Percentiles rank a stretch among this genome's conserved stretches.
phyloP scores from a whole-genome alignment of 768 basidiomycete genomes.

The Suillus clintonianus region DNA sequence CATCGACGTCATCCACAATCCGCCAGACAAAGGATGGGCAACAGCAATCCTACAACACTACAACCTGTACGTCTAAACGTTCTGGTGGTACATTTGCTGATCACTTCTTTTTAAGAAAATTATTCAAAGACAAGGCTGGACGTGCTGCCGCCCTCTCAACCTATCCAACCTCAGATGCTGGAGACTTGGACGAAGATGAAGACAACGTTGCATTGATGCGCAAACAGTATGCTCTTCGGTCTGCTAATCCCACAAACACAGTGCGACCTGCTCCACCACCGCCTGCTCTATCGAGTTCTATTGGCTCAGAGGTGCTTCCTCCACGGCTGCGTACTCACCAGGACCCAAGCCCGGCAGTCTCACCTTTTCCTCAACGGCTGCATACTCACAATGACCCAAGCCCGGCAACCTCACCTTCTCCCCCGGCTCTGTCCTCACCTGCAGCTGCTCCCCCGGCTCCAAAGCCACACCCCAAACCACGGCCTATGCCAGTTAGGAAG shows the following conservation, averaged over 20 bases:
- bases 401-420: too few relatives aligned
- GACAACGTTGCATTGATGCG: not conserved
- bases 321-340: too few relatives aligned
- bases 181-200: not conserved
- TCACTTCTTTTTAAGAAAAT: not conserved
- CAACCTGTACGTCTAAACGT: not conserved
- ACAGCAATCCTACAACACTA: not conserved
- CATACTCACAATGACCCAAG: too few relatives aligned
- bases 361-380: too few relatives aligned
- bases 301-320: too few relatives aligned
- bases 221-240: not conserved
- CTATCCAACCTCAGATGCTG: not conserved
- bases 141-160: not conserved
- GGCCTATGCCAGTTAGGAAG: too few relatives aligned
- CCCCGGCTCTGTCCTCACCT: too few relatives aligned
- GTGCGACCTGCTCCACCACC: not conserved
- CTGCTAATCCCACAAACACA: not conserved
- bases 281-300: not conserved
- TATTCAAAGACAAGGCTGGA: not conserved
- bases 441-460: too few relatives aligned
- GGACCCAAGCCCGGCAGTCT: too few relatives aligned
- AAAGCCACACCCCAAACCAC: too few relatives aligned
- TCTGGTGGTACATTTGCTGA: not conserved
- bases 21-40: not conserved
- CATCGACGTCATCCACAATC: not conserved